Percentiles rank a stretch among this genome's conserved stretches.
phyloP scores from a whole-genome alignment of 768 basidiomycete species.

The Trametes punicea region DNA sequence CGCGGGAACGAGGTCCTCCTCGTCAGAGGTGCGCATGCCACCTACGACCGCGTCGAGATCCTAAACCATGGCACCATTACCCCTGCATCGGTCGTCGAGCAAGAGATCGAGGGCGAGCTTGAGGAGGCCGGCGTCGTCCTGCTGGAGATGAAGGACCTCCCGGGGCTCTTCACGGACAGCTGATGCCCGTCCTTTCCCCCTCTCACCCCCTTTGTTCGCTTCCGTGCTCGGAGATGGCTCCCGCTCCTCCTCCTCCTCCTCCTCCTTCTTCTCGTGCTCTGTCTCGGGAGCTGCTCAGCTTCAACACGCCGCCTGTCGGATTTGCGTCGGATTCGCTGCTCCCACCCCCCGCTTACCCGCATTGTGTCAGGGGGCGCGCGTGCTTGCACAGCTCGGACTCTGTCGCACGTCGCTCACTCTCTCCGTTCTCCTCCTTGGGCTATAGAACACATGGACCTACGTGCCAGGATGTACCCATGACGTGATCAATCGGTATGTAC shows the following conservation, averaged over 20 bases:
- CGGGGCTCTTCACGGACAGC: slow-evolving; percentile 55
- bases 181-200: slow-evolving; percentile 23
- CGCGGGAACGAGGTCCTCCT: slow-evolving; percentile 66
- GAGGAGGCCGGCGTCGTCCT: slow-evolving; percentile 66
- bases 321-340: no score
- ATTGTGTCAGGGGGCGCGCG: no score
- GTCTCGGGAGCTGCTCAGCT: no score
- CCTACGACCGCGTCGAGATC: slow-evolving; percentile 63
- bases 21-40: slow-evolving; percentile 63
- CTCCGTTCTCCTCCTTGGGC: neutral
- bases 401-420: no score
- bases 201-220: no score
- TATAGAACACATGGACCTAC: neutral
- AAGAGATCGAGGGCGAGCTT: slow-evolving; percentile 61
- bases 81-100: slow-evolving; percentile 48
- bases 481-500: neutral
- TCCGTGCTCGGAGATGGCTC: no score
- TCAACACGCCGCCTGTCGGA: no score
- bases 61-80: slow-evolving; percentile 48
- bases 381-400: no score
- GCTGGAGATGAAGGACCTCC: slow-evolving; percentile 64
- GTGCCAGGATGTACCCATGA: neutral
- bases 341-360: no score
- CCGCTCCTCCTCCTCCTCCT: no score
- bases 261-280: neutral